Conservation (phyloP, 2,329 filamentous ascomycete genomes). For the Pseudophaeomoniella oleicola region DNA sequence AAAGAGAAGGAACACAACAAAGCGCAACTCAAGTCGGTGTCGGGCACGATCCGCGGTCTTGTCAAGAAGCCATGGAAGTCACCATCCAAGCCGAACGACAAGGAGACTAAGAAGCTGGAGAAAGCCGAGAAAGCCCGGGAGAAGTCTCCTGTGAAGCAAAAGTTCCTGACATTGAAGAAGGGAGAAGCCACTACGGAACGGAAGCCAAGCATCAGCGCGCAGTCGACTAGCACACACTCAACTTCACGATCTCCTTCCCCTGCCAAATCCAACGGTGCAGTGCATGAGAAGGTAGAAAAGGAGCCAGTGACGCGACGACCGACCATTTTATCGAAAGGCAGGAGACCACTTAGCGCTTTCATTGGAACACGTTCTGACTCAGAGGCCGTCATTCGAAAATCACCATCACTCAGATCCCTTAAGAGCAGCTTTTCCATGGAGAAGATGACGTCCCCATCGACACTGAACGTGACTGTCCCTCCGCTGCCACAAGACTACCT, state of each 20-base stretch:
- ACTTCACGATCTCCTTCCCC: neutral
- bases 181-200: neutral
- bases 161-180: neutral
- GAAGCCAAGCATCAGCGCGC: neutral
- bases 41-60: constrained; percentile 34
- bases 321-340: constrained; percentile 6
- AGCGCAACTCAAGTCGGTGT: constrained; percentile 22
- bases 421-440: constrained; percentile 30
- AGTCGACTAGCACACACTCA: neutral
- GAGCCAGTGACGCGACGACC: neutral
- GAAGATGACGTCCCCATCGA: constrained; percentile 20
- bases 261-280: neutral
- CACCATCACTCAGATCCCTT: constrained; percentile 25
- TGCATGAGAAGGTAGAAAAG: neutral
- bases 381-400: constrained; percentile 19
- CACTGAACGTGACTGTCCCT: constrained; percentile 27
- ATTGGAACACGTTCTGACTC: constrained; percentile 20
- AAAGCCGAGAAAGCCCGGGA: neutral
- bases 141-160: neutral
- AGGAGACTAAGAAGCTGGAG: constrained; percentile 11
- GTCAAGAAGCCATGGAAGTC: constrained; percentile 34
- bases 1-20: constrained; percentile 23
- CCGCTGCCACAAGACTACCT: constrained; percentile 27
- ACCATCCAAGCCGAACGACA: constrained; percentile 26
- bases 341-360: constrained; percentile 24